phyloP scores from a whole-genome alignment of 129 eudicot genomes.

The sunflower (Helianthus annuus) region HanXRQr2.0-SUNRISE NC_035446.2:125859719-125860218 shows the following conservation, averaged over 20 bases:
- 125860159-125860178: too few species aligned
- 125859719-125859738: constrained; percentile 60
- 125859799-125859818: not conserved
- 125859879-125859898: constrained; percentile 11
- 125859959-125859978: constrained; percentile 31
- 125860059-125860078: not conserved
- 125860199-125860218: too few species aligned
- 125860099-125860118: too few species aligned
- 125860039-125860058: not conserved
- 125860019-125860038: constrained; percentile 35
- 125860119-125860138: too few species aligned
- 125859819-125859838: not conserved
- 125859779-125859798: constrained; percentile 53
- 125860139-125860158: too few species aligned
- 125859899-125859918: constrained; percentile 52
- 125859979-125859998: constrained; percentile 22
- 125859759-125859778: constrained; percentile 47
- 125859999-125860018: constrained; percentile 33
- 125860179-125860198: too few species aligned
- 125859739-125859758: constrained; percentile 45
- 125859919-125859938: constrained; percentile 62
- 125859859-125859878: not conserved
- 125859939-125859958: constrained; percentile 42
- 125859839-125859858: constrained; percentile 21
- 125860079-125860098: not conserved